Base-by-base conservation (phyloP, 2,329 filamentous ascomycete genomes). In the Trichoderma semiorbis region DNA sequence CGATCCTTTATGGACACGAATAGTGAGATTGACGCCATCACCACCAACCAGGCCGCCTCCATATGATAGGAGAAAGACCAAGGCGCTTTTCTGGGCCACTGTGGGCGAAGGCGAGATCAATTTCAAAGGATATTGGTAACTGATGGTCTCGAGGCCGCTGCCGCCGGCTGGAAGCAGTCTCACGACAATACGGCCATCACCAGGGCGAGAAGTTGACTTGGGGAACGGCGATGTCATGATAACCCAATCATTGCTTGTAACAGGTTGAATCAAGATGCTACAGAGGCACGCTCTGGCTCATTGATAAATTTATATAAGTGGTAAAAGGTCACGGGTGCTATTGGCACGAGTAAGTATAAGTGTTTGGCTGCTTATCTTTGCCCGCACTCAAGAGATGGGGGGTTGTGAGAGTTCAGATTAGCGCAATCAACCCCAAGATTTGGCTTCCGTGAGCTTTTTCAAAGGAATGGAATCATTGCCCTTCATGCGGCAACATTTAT, bases 111-210 rank as follows among this genome's bases (percentile, higher is more conserved):
- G 94, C 0, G 94, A 92, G 73, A 99, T 93, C 71, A 99, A 88
- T 81, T 99, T 99, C 61, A 99, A 87, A 1, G 96, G 96, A 78
- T 98, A 99, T 80, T 97, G 94, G 80, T 97, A 98, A 43, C 91
- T 91, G 75, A 97, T 88, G 36, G 87, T 89, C 73, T 91, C 89
- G 34, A 97, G 87, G 60, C 90, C 90, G 16, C 93, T 93, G 62
- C 88, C 88, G 30, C 88, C 87, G 36, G 91, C 90, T 43, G 95
- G 93, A 11, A 95, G 86, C 7, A 93, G 83, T 24, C 89, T 89
- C 71, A 94, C 89, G 68, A 94, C 86, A 75, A 98, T 92, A 74
- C 86, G 87, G 73, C 96, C 96, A 78, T 93, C 87, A 71, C 96
- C 96, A 26, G 95, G 89, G 68, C 86, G 85, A 28, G 93, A 92